Evolutionary conservation across 139 green algal genomes (phyloP), one percentile per base, ranked within the genome.

Genomic region (Asterochloris sp.): DNA sequence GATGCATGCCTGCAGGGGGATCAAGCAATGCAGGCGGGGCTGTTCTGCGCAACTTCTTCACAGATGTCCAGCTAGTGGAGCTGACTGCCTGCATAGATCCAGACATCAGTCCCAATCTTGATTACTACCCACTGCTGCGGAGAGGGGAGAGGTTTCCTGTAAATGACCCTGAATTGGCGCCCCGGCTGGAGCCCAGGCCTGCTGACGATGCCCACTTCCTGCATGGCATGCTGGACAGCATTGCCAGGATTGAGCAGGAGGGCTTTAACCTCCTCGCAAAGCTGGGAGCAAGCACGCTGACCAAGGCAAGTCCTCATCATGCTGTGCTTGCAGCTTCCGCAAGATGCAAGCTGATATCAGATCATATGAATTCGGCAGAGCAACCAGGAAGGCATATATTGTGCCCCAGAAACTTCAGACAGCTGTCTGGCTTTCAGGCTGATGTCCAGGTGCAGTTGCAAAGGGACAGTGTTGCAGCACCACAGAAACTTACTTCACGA

Each of bases 81-180:
- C 89, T 99, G 63, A 97, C 86, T 11, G 47, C 80, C 1, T 61
- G 61, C 0, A 90, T 97, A n/a, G 80, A 95, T 64, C 54, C 86
- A 16, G 28, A 13, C 0, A 24, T 27, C 38, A 85, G 91, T 14
- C 91, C 93, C 17, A 85, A 87, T 0, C 90, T 98, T 62, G 86
- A 94, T 10, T 99, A 98, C 86, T 98, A 98, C 90, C 95, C 95
- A 0, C 92, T 98, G 13, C 68, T 82, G 0, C 64, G 80, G 13
- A 66, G 84, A 12, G 96, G 96, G 10, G 96, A 99, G 89, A 89
- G 96, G 17, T 98, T 98, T 81, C 95, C 95, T 0, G 84, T 98
- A 1, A 90, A 92, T 62, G 96, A 98, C 82, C 90, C 93, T 12
- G 26, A 89, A 14, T 69, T 94, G 77, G 73, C 84, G 64, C 91